Base-by-base conservation (phyloP, 169 alveolate genomes). In the Cryptosporidium meleagridis region DNA sequence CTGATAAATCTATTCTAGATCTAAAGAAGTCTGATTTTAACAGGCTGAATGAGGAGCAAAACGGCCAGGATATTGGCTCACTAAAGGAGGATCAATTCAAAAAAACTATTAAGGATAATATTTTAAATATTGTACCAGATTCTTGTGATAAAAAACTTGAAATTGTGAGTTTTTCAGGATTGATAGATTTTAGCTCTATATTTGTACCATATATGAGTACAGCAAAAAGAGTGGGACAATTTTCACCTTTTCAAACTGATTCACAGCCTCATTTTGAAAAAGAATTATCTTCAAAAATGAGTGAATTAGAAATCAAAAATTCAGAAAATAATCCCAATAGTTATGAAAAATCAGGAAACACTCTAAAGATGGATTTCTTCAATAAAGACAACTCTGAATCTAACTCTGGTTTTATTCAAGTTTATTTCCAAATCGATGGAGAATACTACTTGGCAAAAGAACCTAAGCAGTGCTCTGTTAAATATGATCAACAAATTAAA, bases 131-230 rank as follows among this genome's bases (percentile, higher is more conserved):
- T 16, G 37, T 62, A 44, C 73, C 73, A 5, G 39, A 70, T 80
- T 33, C 75, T 14, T 23, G 51, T 33, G 89, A 80, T 14, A 80
- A 26, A 45, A 80, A 65, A 29, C 72, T 80, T 23, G 89, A 80
- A 39, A 59, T 80, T 41, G 45, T 80, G 89, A 80, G 89, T 31
- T 80, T 80, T 62, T 41, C 89, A 29, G 75, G 80, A 1, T 62
- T 80, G 21, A 16, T 80, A 18, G 89, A 80, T 39, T 44, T 80
- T n/a, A 80, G 75, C 48, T 80, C 89, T 16, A 80, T 80, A 31
- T 80, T 80, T 35, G 21, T 80, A 31, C 75, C 89, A 37, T 80
- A 80, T 62, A 80, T 80, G 75, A 80, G 52, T 45, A 62, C 89
- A 23, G 75, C 89, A 21, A 80, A 67, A 48, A 80, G 45, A 48